phyloP scores from a whole-genome alignment of 1,139 yeast genomes.

The Entelexis paramagnoliae region DNA sequence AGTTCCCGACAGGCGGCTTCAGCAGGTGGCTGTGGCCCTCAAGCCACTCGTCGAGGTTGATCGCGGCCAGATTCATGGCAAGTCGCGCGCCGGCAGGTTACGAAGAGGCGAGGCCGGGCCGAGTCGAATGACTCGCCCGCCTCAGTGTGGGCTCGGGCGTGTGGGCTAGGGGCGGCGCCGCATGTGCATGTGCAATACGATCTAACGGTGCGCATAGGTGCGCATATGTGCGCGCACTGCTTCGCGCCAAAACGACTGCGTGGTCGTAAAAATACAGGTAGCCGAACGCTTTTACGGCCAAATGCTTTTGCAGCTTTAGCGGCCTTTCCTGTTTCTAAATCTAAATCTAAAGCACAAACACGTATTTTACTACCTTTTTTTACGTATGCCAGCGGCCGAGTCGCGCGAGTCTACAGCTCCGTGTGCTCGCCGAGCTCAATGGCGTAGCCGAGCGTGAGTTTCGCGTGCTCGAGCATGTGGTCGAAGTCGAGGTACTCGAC shows the following conservation, averaged over 20 bases:
- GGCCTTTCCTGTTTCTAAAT: too few relatives aligned
- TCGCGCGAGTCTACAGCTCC: neutral
- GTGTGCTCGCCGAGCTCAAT: slow-evolving; percentile 28
- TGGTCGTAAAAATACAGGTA: too few relatives aligned
- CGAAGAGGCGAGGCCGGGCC: neutral
- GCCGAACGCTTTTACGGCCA: too few relatives aligned
- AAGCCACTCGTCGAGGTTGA: slow-evolving; percentile 72
- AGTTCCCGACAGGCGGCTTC: slow-evolving; percentile 89
- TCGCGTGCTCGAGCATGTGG: slow-evolving; percentile 51
- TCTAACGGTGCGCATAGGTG: neutral
- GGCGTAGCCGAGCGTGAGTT: slow-evolving; percentile 18
- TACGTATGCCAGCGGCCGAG: too few relatives aligned
- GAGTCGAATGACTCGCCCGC: too few relatives aligned
- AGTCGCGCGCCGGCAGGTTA: neutral
- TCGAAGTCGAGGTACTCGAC: slow-evolving; percentile 64
- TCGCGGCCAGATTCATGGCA: slow-evolving; percentile 59
- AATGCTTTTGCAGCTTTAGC: too few relatives aligned
- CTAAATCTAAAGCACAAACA: too few relatives aligned
- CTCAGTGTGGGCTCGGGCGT: too few relatives aligned
- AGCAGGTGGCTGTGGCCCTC: slow-evolving; percentile 61
- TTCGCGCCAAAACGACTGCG: too few relatives aligned
- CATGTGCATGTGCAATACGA: neutral
- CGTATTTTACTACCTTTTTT: too few relatives aligned
- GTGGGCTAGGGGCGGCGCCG: neutral
- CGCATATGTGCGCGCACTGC: too few relatives aligned